These are phyloP conservation scores for Aspergillus fischeri DNA, from an alignment of 2,329 filamentous ascomycete genomes.

Conservation along the genomic window DNA sequence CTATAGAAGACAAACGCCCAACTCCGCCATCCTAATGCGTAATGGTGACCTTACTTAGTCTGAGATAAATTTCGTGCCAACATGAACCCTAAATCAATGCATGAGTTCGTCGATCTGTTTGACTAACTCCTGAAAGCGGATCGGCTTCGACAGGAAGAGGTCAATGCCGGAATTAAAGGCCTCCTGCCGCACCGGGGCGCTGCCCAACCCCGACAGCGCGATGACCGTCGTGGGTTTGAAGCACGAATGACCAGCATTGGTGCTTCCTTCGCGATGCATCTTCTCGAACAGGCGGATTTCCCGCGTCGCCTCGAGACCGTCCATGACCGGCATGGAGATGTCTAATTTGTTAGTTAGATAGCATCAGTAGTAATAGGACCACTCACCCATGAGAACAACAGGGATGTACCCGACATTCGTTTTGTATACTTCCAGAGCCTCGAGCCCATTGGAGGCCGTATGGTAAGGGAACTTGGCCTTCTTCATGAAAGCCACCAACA, in stretches of 20 bases:
- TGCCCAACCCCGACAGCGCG: conserved; percentile 30
- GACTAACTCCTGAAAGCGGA: conserved; percentile 5
- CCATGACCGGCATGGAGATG: conserved; percentile 36
- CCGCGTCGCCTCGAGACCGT: conserved; percentile 29
- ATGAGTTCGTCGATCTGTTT: not conserved
- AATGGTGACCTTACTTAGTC: not conserved
- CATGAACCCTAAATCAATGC: not conserved
- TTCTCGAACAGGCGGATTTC: conserved; percentile 26
- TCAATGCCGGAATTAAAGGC: conserved; percentile 30
- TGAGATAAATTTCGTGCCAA: not conserved
- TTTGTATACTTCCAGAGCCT: conserved; percentile 30
- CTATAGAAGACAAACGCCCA: not conserved
- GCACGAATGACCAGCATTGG: not conserved
- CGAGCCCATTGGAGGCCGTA: conserved; percentile 32
- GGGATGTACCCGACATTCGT: not conserved
- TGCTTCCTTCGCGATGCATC: conserved; percentile 4
- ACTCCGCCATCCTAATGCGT: not conserved
- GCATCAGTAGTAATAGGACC: not conserved
- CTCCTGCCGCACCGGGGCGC: conserved; percentile 26
- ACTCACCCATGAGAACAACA: conserved; percentile 18
- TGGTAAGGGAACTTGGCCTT: conserved; percentile 26
- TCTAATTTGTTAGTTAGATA: conserved; percentile 19
- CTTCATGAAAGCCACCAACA: conserved; percentile 29
- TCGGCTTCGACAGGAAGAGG: conserved; percentile 32
- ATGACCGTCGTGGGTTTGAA: conserved; percentile 17